phyloP scores from a whole-genome alignment of 192 early-diverging fungal genomes.

The Coemansia brasiliensis region DNA sequence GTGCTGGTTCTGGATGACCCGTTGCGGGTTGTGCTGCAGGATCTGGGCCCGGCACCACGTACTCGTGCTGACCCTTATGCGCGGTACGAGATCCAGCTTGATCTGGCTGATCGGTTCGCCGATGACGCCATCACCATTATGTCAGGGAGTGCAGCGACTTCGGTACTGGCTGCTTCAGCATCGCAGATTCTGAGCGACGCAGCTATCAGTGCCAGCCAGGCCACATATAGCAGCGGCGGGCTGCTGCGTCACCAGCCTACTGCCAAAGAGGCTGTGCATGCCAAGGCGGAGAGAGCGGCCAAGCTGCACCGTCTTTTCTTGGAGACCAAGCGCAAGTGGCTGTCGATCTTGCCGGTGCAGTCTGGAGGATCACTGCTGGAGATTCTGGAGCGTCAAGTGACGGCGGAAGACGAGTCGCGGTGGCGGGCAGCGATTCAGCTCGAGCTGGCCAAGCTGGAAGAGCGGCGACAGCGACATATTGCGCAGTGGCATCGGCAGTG shows the following conservation, averaged over 20 bases:
- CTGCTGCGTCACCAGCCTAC: conserved; percentile 49
- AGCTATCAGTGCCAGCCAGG: conserved; percentile 50
- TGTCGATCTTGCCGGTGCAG: conserved; percentile 85
- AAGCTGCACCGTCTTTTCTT: conserved; percentile 69
- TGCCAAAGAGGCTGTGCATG: conserved; percentile 56
- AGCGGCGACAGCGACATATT: conserved; percentile 41
- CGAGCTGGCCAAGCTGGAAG: conserved; percentile 56
- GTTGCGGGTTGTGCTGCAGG: conserved; percentile 64
- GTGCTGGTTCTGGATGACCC: conserved; percentile 61
- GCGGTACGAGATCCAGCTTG: conserved; percentile 53
- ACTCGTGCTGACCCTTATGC: conserved; percentile 48
- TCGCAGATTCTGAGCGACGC: conserved; percentile 57
- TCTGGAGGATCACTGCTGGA: conserved; percentile 79
- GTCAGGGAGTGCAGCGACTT: conserved; percentile 54
- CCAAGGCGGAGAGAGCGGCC: conserved; percentile 56
- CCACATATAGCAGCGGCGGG: conserved; percentile 49
- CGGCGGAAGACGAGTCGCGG: conserved; percentile 70
- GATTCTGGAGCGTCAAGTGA: conserved; percentile 76
- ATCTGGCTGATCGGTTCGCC: conserved; percentile 62
- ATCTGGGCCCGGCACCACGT: conserved; percentile 64
- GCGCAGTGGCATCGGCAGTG: conserved; percentile 53
- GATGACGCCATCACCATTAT: conserved; percentile 56
- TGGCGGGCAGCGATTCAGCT: conserved; percentile 57
- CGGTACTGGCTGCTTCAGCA: conserved; percentile 50
- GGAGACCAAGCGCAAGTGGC: conserved; percentile 87